phyloP scores from a whole-genome alignment of 2,329 filamentous ascomycete genomes.

The Botrytis pseudocinerea region DNA sequence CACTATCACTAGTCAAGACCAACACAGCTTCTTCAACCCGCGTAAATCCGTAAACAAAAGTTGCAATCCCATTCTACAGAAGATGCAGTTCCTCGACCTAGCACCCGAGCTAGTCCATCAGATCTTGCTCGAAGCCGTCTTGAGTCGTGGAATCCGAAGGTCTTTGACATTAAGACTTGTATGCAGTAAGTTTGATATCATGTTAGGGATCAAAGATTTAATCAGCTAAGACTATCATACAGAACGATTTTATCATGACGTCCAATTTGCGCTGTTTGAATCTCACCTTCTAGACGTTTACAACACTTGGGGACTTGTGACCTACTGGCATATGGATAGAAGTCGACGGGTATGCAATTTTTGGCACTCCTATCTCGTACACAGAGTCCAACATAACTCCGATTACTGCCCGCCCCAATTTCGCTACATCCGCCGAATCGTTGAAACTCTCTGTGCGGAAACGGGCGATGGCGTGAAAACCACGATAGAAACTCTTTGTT shows the following conservation, averaged over 20 bases:
- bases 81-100: not conserved
- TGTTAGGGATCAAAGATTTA: accelerated
- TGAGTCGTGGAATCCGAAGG: not conserved
- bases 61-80: not conserved
- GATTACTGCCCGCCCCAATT: not conserved
- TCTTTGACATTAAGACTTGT: not conserved
- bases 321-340: no score
- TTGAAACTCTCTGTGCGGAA: not conserved
- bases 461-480: not conserved
- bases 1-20: no score
- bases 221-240: not conserved
- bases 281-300: not conserved
- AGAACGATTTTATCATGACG: not conserved
- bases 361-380: not conserved
- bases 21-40: not conserved
- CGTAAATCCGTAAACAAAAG: no score
- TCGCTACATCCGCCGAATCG: not conserved
- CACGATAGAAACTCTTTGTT: not conserved
- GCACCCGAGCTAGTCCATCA: not conserved
- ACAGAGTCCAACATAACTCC: not conserved
- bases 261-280: not conserved
- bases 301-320: accelerated
- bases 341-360: not conserved
- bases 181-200: not conserved
- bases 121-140: not conserved